Conservation (phyloP, 2,329 filamentous ascomycete genomes). For the Rugonectria rugulosa region DNA sequence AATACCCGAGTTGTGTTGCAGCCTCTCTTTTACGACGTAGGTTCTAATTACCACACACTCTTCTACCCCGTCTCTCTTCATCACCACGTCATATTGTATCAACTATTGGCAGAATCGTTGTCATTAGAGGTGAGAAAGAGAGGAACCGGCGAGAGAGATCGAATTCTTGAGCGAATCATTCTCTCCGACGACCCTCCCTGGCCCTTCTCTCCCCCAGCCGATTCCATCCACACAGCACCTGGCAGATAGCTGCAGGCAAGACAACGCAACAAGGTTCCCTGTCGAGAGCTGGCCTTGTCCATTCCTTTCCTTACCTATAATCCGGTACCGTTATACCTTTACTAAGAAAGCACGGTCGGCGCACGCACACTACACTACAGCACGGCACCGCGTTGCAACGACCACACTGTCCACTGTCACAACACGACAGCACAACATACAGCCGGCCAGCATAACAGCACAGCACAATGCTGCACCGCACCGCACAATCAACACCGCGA, state of each 20-base stretch:
- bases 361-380: conserved; percentile 5
- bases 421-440: conserved; percentile 22
- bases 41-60: no score
- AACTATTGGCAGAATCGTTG: conserved; percentile 14
- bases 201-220: conserved; percentile 18
- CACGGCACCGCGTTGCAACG: conserved; percentile 5
- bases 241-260: not conserved
- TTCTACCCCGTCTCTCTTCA: not conserved
- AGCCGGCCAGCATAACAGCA: conserved; percentile 6
- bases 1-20: no score
- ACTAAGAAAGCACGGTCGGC: not conserved
- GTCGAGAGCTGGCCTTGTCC: not conserved
- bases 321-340: conserved; percentile 7
- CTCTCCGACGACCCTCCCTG: conserved; percentile 16
- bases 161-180: conserved; percentile 20
- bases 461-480: conserved; percentile 7
- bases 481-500: not conserved
- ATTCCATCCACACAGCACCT: conserved; percentile 27
- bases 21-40: no score
- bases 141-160: conserved; percentile 12
- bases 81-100: conserved; percentile 26
- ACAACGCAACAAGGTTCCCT: conserved; percentile 8
- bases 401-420: conserved; percentile 14
- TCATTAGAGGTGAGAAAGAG: conserved; percentile 10
- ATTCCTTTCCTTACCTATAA: not conserved